Base-by-base conservation (phyloP, 2,329 filamentous ascomycete genomes). In the Claviceps sorghi region DNA sequence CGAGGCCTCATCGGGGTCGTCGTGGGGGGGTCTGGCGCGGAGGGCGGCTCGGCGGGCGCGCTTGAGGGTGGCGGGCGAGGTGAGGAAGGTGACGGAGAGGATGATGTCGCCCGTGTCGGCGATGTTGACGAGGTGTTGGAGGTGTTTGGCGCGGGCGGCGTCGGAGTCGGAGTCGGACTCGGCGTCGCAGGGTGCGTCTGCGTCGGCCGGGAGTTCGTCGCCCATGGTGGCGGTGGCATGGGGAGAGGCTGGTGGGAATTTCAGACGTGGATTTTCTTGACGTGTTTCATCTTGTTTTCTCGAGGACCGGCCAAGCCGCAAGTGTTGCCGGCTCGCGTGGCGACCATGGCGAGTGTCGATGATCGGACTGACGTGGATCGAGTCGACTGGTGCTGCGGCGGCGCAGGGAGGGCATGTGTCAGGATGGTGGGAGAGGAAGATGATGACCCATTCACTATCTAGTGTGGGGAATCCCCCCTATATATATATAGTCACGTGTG, bases 31-130 rank as follows among this genome's bases (percentile, higher is more conserved):
- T 17, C 36, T 36, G 36, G 36, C 15, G 62, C 58, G 15, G 65
- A 45, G 13, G 9, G 26, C 43, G 15, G 26, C 71, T 61, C 66
- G 76, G 53, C 67, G 70, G 54, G 67, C 69, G 29, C 68, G 65
- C 51, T 68, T 68, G 61, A 82, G 68, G 45, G 73, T 72, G 54
- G 74, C 67, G 44, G 65, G 68, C 2, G 74, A 79, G 38, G 78
- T 81, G 55, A 82, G 76, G 60, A 88, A 86, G 8, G 75, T 75
- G 38, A 88, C 75, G 55, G 82, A 74, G 15, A 89, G 73, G 34
- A 88, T 63, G 21, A 88, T 65, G 60, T 88, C 81, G 38, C 85
- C 85, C 17, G 69, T 67, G 4, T 71, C 58, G 22, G 74, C 74
- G 49, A 88, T 75, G 34, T 72, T 68, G 44, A 80, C 63, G 51